A percentile compares a stretch with the other conserved stretches of the same genome.
These are phyloP conservation scores for Ocimum tenuiflorum DNA, from an alignment of 257 asterid species.

Conservation along the genomic window DNA sequence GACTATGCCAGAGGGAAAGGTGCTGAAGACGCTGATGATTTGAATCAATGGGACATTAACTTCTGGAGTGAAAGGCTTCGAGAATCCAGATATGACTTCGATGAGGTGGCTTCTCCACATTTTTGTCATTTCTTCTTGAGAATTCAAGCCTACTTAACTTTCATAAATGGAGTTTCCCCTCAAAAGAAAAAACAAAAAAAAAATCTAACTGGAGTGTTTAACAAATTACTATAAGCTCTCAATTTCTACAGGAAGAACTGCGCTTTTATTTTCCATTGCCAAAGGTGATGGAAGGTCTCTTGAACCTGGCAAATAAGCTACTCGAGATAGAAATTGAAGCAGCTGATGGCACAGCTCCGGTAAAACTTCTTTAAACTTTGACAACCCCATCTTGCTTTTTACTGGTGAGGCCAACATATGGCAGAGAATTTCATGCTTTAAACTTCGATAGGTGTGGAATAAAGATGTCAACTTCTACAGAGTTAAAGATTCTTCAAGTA, in stretches of 20 bases:
- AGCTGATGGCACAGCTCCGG: constrained; percentile 71
- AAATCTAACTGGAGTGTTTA: not conserved
- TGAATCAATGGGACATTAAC: constrained; percentile 79
- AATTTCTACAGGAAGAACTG: constrained; percentile 57
- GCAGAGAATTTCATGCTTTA: constrained; percentile 7
- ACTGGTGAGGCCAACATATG: not conserved
- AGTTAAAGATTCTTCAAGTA: constrained; percentile 44
- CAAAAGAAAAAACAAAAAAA: no score
- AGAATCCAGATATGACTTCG: constrained; percentile 63
- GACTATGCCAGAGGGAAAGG: constrained; percentile 50
- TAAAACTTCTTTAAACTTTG: constrained; percentile 22
- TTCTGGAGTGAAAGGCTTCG: constrained; percentile 92
- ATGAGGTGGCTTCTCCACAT: constrained; percentile 51
- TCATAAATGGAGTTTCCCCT: not conserved
- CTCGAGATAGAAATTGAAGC: constrained; percentile 56
- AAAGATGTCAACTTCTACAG: constrained; percentile 60
- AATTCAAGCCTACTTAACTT: not conserved
- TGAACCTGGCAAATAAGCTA: constrained; percentile 55
- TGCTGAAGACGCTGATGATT: constrained; percentile 60
- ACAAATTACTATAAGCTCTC: not conserved
- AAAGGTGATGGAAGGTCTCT: constrained; percentile 75
- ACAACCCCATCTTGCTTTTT: not conserved
- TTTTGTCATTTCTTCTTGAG: not conserved
- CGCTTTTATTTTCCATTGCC: constrained; percentile 81
- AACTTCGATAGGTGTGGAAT: constrained; percentile 56